Base-by-base conservation (phyloP, 2,329 filamentous ascomycete genomes). In the Capronia americana region DNA sequence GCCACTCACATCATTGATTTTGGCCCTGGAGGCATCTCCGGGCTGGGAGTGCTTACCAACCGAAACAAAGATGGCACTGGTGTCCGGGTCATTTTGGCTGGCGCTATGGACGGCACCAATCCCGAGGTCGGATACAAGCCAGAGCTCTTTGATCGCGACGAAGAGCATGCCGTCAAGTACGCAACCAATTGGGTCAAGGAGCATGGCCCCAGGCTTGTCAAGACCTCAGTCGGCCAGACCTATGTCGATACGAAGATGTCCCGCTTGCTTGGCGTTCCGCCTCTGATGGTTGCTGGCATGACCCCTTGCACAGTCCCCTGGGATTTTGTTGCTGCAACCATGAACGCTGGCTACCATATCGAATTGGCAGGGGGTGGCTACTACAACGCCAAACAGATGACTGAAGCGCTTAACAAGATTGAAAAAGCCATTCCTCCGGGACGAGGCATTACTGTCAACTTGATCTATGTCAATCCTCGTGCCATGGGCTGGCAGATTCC, bases 61-160 rank as follows among this genome's bases (percentile, higher is more conserved):
- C 92, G 95, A 74, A 99, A 98, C 86, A 99, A 99, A 84, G 96
- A 99, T 79, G 95, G 95, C 70, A 98, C 93, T 65, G 95, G 95
- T 74, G 95, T 99, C 41, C 92, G 94, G 68, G 93, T 99, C 71
- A 97, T 99, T 71, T 86, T 99, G 65, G 95, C 93, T 51, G 95
- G 96, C 70, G 87, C 92, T n/a, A 90, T 99, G 74, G 92, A 94
- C 74, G 94, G 94, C 59, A 93, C 93, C 23, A 90, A 96, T 66
- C 85, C 86, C 34, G 95, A 98, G 79, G 90, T 99, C 69, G 95
- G 95, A 63, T 99, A 97, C 85, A 99, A 99, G 85, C 91, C 94
- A 1, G 95, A 99, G 81, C 85, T 99, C 59, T 99, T 99, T 74
- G 94, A 99, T 77, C 91, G 95, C 64, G 95, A 99, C 77, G 92